These are phyloP conservation scores for Mortierella alpina DNA, from an alignment of 192 early-diverging fungal species.

Conservation along the genomic window DNA sequence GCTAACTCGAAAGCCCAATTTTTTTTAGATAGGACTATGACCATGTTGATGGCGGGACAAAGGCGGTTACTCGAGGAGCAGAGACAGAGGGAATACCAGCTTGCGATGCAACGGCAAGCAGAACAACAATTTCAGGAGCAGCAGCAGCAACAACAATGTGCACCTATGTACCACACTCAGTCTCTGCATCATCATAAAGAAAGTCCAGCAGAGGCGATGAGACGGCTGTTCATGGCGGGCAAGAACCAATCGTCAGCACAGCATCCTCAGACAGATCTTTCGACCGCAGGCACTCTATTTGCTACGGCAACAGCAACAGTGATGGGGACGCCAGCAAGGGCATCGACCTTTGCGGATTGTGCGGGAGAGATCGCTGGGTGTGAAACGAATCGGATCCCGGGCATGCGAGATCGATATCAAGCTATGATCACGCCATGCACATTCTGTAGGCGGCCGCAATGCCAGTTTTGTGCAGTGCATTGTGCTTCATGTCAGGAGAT, in stretches of 20 bases:
- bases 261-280: background rate
- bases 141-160: constrained; percentile 8
- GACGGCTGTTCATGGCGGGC: constrained; percentile 36
- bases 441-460: constrained; percentile 40
- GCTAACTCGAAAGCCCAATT: too few relatives aligned
- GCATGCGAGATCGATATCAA: constrained; percentile 41
- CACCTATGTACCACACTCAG: background rate
- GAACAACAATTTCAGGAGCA: constrained; percentile 8
- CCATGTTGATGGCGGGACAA: constrained; percentile 47
- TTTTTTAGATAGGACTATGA: constrained; percentile 40
- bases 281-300: too few relatives aligned
- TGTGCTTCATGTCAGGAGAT: constrained; percentile 27
- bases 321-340: background rate
- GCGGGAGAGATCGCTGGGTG: constrained; percentile 46
- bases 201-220: constrained; percentile 26
- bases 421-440: constrained; percentile 23
- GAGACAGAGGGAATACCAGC: constrained; percentile 12
- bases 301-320: background rate
- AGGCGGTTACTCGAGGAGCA: constrained; percentile 24
- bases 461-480: constrained; percentile 39
- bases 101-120: background rate
- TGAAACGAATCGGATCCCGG: constrained; percentile 36
- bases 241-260: constrained; percentile 3
- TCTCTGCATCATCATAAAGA: constrained; percentile 6
- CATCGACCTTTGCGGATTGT: constrained; percentile 30